Evolutionary conservation across 805 yeast genomes (phyloP).

Genomic region (Candida michaelii): DNA sequence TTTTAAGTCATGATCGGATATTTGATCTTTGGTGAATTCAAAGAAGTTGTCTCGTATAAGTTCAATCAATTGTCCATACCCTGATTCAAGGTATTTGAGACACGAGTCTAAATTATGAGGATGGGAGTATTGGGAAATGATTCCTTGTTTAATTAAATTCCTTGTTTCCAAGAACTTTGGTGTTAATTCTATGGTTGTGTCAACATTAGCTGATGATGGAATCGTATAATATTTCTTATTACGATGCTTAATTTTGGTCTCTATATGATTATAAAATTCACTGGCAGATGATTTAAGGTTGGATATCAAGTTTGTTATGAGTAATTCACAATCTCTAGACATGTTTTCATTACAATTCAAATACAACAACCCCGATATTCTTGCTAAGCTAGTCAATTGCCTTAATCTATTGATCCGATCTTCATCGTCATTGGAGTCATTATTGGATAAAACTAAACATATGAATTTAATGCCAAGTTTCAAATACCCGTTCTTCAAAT

Average conservation of each 20-base stretch:
- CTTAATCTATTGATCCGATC: conserved; percentile 26
- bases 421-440: conserved; percentile 18
- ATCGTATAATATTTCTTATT: conserved; percentile 36
- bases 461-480: conserved; percentile 19
- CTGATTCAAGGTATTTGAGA: conserved; percentile 29
- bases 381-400: conserved; percentile 29
- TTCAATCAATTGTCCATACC: conserved; percentile 32
- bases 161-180: conserved; percentile 41
- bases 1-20: conserved; percentile 29
- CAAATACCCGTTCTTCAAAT: conserved; percentile 14
- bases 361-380: conserved; percentile 30
- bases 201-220: conserved; percentile 27
- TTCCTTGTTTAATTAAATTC: conserved; percentile 35
- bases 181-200: conserved; percentile 29
- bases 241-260: conserved; percentile 32
- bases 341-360: conserved; percentile 17
- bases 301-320: conserved; percentile 30
- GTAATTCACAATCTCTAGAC: conserved; percentile 29
- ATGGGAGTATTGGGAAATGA: conserved; percentile 31
- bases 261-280: conserved; percentile 36
- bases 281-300: conserved; percentile 27
- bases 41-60: conserved; percentile 18
- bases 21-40: conserved; percentile 12
- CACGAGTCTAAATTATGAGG: conserved; percentile 35
- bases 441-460: conserved; percentile 23